phyloP scores from a whole-genome alignment of 305 asterid species.

The Fraxinus albicans region DNA sequence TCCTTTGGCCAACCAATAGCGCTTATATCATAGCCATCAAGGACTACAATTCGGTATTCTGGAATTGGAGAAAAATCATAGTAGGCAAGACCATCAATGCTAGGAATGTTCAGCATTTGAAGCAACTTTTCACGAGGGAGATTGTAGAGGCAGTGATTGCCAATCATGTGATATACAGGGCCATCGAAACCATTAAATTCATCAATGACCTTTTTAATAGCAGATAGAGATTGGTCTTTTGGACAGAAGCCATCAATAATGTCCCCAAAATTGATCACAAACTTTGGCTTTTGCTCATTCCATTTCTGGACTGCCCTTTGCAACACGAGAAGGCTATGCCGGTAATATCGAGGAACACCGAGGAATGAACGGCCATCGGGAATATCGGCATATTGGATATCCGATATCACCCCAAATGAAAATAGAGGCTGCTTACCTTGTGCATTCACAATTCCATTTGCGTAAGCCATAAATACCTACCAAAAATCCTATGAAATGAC shows the following conservation, averaged over 20 bases:
- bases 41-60: conserved; percentile 66
- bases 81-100: conserved; percentile 47
- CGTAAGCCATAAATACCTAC: conserved; percentile 43
- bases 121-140: conserved; percentile 74
- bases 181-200: conserved; percentile 53
- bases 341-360: conserved; percentile 82
- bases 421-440: conserved; percentile 68
- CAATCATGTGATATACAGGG: conserved; percentile 81
- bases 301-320: conserved; percentile 70
- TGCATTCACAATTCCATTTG: conserved; percentile 43
- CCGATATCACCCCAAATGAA: conserved; percentile 83
- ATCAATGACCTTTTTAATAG: conserved; percentile 46
- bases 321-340: conserved; percentile 68
- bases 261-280: conserved; percentile 74
- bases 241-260: conserved; percentile 82
- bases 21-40: conserved; percentile 82
- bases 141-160: conserved; percentile 88
- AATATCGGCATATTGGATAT: conserved; percentile 88
- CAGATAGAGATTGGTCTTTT: conserved; percentile 53
- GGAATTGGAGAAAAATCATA: conserved; percentile 78
- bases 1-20: conserved; percentile 79
- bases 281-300: conserved; percentile 50
- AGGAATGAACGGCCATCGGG: conserved; percentile 84
- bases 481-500: conserved; percentile 18
- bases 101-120: conserved; percentile 54